phyloP scores from a whole-genome alignment of 2,329 filamentous ascomycete genomes.

The Xylaria sp. region DNA sequence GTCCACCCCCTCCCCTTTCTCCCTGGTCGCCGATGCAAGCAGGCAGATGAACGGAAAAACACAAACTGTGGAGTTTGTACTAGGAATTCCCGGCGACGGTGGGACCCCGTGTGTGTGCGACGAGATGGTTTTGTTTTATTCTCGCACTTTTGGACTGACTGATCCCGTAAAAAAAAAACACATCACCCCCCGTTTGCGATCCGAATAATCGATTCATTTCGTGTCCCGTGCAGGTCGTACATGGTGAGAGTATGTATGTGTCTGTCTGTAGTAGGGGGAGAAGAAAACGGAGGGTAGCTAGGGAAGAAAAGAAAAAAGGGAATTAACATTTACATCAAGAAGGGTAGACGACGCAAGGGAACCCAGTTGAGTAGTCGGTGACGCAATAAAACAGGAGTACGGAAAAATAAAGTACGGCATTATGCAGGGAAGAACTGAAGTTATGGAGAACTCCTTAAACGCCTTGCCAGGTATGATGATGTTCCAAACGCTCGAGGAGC shows the following conservation, averaged over 20 bases:
- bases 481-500: constrained; percentile 11
- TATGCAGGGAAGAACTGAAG: constrained; percentile 10
- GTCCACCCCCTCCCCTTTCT: too few relatives aligned
- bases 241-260: constrained; percentile 3
- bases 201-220: constrained; percentile 30
- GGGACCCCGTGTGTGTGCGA: constrained; percentile 8
- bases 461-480: constrained; percentile 27
- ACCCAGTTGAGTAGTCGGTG: constrained; percentile 7
- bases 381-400: constrained; percentile 7
- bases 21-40: too few relatives aligned
- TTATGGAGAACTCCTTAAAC: constrained; percentile 23
- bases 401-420: constrained; percentile 4
- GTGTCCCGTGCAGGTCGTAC: constrained; percentile 35
- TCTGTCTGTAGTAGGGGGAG: constrained; percentile 22
- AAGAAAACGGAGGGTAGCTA: constrained; percentile 15
- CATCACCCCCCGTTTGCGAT: constrained; percentile 31
- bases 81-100: too few relatives aligned
- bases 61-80: too few relatives aligned
- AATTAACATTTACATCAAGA: too few relatives aligned
- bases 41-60: too few relatives aligned
- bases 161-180: constrained; percentile 29
- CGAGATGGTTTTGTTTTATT: too few relatives aligned
- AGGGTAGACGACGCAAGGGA: constrained; percentile 6
- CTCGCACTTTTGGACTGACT: too few relatives aligned
- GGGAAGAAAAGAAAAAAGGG: constrained; percentile 1